phyloP scores from a whole-genome alignment of 495 filamentous ascomycete genomes.

The Penicillium lagena region DNA sequence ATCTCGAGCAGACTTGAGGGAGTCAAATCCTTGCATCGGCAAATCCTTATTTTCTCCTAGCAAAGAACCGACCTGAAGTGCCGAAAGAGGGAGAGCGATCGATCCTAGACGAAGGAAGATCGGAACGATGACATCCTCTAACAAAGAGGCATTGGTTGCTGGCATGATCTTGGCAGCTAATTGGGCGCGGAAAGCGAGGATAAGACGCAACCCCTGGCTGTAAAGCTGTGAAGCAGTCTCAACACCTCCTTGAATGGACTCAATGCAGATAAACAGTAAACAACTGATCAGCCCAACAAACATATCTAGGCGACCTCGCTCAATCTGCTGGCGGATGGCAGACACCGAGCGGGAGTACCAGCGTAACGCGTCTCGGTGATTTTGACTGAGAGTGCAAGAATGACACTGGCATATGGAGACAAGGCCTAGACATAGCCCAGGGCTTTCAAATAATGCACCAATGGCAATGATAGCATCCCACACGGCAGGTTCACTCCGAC shows the following conservation, averaged over 20 bases:
- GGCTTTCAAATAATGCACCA: constrained; percentile 45
- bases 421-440: constrained; percentile 11
- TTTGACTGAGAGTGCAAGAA: constrained; percentile 25
- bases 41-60: constrained; percentile 1
- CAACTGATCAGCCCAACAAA: constrained; percentile 45
- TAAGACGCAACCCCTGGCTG: constrained; percentile 28
- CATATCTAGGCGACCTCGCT: constrained; percentile 20
- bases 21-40: constrained; percentile 8
- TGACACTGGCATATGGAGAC: constrained; percentile 4
- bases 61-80: constrained; percentile 6
- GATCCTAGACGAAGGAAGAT: constrained; percentile 30
- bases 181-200: constrained; percentile 20
- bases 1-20: constrained; percentile 27
- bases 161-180: constrained; percentile 9
- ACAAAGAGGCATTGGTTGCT: constrained; percentile 8
- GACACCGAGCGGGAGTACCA: constrained; percentile 43
- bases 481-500: constrained; percentile 49
- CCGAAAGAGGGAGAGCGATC: constrained; percentile 5
- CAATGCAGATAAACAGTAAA: constrained; percentile 55
- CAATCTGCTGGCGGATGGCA: constrained; percentile 42
- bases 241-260: constrained; percentile 38
- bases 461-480: constrained; percentile 53
- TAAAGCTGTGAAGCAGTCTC: constrained; percentile 27
- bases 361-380: constrained; percentile 33
- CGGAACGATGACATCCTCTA: constrained; percentile 31